Base-by-base conservation (phyloP, 805 yeast genomes). In the Yarrowia porcina region DNA sequence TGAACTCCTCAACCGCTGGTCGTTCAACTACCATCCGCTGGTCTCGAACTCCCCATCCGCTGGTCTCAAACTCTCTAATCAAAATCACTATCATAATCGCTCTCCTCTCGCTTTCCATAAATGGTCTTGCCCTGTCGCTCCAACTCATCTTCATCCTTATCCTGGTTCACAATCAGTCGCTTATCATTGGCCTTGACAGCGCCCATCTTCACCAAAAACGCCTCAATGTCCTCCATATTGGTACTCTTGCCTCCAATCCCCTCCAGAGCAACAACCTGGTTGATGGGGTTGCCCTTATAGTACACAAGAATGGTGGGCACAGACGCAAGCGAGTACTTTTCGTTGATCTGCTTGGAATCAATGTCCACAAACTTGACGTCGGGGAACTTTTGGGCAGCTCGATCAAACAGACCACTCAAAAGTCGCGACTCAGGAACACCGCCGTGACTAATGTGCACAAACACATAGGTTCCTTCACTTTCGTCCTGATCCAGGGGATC, bases 361-460 rank as follows among this genome's bases (percentile, higher is more conserved):
- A 94, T 94, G 68, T 94, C 97, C 44, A 90, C 93, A 71, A 94
- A 89, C 74, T 94, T 94, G 68, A 93, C 75, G 70, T 94, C 97
- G 21, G 83, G 82, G 72, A 83, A 93, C 69, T 83, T 87, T 1
- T 75, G 71, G 0, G 98, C 94, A 15, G 84, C 72, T 15, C 79
- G 74, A 11, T 71, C 70, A 67, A 88, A 79, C n/a, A 90, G 70
- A 2, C 84, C 80, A 0, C 84, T 75, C 50, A 93, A 76, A 11
- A 92, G 75, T 65, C 96, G 80, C 50, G 94, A 86, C 73, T 91
- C 97, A 27, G 88, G 72, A 3, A 71, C 69, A 18, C 70, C 83
- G 64, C 83, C 85, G 44, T 85, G 76, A 1, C 96, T 79, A 75
- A 93, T 79, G 72, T 92, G 97, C 33, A 88, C 85, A 54, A 93